phyloP scores from a whole-genome alignment of 441 rosid species.

The Populus hybrid region DNA sequence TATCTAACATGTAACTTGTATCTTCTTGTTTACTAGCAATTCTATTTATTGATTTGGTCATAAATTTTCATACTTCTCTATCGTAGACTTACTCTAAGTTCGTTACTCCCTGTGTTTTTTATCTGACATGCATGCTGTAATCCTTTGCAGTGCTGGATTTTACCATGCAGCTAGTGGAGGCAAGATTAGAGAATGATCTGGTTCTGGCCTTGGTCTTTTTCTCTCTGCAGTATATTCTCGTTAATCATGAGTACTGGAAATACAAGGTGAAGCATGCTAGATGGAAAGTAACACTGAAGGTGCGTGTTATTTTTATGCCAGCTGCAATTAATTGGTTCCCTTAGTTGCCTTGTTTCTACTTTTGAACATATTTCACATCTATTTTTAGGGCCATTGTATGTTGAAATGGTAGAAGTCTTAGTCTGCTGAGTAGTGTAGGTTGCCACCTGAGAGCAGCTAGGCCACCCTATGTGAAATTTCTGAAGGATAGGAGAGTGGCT shows the following conservation, averaged over 20 bases:
- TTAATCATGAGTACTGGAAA: conserved; percentile 86
- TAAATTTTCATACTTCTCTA: neutral
- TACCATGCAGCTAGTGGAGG: conserved; percentile 71
- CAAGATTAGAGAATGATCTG: conserved; percentile 64
- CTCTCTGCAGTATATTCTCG: conserved; percentile 77
- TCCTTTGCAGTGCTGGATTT: conserved; percentile 80
- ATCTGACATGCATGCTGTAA: conserved; percentile 25
- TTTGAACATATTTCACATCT: neutral
- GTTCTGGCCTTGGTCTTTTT: conserved; percentile 67
- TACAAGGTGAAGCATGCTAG: conserved; percentile 67
- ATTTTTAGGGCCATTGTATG: neutral
- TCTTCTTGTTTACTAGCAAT: neutral
- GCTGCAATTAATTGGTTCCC: neutral
- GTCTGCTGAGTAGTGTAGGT: neutral
- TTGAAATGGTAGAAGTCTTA: neutral
- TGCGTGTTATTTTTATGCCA: conserved; percentile 14
- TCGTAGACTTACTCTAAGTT: neutral
- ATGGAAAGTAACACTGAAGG: conserved; percentile 89
- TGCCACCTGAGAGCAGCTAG: neutral
- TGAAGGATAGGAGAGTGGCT: neutral
- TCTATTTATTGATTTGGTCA: neutral
- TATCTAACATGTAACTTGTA: neutral
- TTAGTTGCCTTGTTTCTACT: neutral
- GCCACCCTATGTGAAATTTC: neutral
- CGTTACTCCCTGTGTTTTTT: neutral